Percentiles rank a stretch among this genome's conserved stretches.
phyloP scores from a whole-genome alignment of 2,329 filamentous ascomycete genomes.

The Drechslerella stenobrocha region DNA sequence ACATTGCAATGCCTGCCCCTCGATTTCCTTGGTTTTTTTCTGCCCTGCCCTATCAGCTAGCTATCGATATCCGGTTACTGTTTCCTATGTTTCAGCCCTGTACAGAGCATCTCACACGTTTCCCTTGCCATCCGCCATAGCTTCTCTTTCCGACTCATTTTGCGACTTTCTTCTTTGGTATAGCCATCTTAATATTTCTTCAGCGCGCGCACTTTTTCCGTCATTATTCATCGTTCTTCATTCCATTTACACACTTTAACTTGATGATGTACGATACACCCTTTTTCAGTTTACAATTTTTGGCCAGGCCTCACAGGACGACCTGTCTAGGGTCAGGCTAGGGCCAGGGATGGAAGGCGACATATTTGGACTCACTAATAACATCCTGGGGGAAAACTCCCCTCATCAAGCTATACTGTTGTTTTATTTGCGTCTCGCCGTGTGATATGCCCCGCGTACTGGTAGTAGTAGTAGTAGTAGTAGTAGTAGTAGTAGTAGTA shows the following conservation, averaged over 20 bases:
- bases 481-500: neutral
- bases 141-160: constrained; percentile 7
- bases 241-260: constrained; percentile 37
- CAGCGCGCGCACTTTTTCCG: constrained; percentile 19
- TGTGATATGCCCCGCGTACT: neutral
- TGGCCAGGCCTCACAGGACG: neutral
- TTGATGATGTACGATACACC: constrained; percentile 46
- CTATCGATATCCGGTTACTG: constrained; percentile 4
- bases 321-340: neutral
- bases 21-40: neutral
- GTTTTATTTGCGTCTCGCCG: neutral
- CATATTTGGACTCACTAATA: constrained; percentile 13
- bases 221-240: constrained; percentile 1
- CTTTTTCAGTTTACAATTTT: constrained; percentile 18
- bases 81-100: constrained; percentile 37
- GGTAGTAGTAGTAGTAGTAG: neutral
- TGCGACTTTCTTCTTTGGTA: constrained; percentile 10
- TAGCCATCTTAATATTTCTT: constrained; percentile 37
- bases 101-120: constrained; percentile 30
- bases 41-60: neutral
- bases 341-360: constrained; percentile 3
- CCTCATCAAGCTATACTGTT: constrained; percentile 12
- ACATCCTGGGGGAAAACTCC: constrained; percentile 13
- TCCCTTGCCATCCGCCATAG: constrained; percentile 21
- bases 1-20: constrained; percentile 5